Percentiles rank a stretch among this genome's conserved stretches.
Conservation (phyloP, 2,329 filamentous ascomycete species). For the Ascochyta lentis region DNA sequence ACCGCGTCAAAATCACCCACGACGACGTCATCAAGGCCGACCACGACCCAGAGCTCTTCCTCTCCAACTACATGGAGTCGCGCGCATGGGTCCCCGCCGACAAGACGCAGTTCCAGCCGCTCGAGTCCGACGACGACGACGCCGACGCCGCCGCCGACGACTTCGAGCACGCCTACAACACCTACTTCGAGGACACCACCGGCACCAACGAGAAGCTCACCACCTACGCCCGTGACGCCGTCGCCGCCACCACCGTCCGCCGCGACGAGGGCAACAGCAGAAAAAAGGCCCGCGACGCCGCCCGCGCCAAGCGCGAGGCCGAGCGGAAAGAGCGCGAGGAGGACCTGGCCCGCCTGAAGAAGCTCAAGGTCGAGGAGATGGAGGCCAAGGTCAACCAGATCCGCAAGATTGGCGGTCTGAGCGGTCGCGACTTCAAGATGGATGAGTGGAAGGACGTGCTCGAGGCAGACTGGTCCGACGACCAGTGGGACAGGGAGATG, state of each 20-base stretch:
- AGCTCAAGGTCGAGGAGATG: conserved; percentile 88
- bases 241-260: conserved; percentile 81
- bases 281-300: conserved; percentile 78
- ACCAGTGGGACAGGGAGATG: conserved; percentile 92
- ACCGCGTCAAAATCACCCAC: conserved; percentile 52
- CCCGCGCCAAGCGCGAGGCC: conserved; percentile 77
- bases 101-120: conserved; percentile 73
- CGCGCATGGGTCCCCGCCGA: conserved; percentile 83
- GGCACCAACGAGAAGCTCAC: conserved; percentile 87
- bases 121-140: conserved; percentile 90
- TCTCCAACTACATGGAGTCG: conserved; percentile 95
- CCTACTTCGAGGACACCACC: conserved; percentile 91
- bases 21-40: conserved; percentile 74
- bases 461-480: conserved; percentile 86
- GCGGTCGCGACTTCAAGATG: conserved; percentile 69
- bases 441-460: conserved; percentile 86
- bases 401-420: conserved; percentile 84
- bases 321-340: conserved; percentile 77
- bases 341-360: conserved; percentile 82
- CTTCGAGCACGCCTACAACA: conserved; percentile 92
- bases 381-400: conserved; percentile 87
- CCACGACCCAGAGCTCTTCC: conserved; percentile 86
- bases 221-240: conserved; percentile 87
- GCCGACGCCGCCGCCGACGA: conserved; percentile 78
- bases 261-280: conserved; percentile 80